These are phyloP conservation scores for Lepidium aucheri DNA, from an alignment of 345 rosid genomes.

Conservation along the genomic window DNA sequence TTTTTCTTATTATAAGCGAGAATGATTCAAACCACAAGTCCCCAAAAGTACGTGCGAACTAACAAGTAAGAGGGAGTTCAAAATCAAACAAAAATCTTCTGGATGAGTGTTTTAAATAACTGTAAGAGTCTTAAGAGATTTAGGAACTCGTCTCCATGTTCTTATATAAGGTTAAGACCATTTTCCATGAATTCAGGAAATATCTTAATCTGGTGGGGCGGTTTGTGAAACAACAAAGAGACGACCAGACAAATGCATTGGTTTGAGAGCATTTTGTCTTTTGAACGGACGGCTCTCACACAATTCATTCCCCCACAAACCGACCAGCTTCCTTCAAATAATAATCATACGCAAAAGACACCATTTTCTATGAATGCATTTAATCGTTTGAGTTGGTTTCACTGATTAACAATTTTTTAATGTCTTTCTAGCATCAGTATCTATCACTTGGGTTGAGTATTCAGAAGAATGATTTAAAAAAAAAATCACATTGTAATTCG, in stretches of 20 bases:
- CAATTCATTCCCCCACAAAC: slow-evolving; percentile 19
- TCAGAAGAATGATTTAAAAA: neutral
- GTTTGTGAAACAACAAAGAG: slow-evolving; percentile 23
- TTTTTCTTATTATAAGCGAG: neutral
- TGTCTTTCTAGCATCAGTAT: neutral
- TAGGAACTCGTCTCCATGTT: slow-evolving; percentile 25
- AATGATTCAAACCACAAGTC: slow-evolving; percentile 25
- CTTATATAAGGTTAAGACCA: slow-evolving; percentile 6
- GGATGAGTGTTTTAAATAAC: neutral
- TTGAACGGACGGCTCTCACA: slow-evolving; percentile 13
- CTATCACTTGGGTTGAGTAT: neutral
- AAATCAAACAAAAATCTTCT: neutral
- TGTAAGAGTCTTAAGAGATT: slow-evolving; percentile 1
- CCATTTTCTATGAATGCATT: slow-evolving; percentile 1
- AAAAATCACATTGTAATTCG: neutral
- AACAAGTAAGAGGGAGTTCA: neutral
- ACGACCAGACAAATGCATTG: slow-evolving; percentile 14
- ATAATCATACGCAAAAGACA: slow-evolving; percentile 2
- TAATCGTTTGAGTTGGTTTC: no score
- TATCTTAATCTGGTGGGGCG: slow-evolving; percentile 19
- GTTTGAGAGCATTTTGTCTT: slow-evolving; percentile 15
- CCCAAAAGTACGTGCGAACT: slow-evolving; percentile 24
- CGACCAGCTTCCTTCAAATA: slow-evolving; percentile 23
- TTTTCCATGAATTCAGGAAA: slow-evolving; percentile 15
- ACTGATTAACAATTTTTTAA: neutral